A percentile compares a stretch with the other conserved stretches of the same genome.
Evolutionary conservation across 345 rosid species (phyloP).

Genomic region (Salix brachista): DNA sequence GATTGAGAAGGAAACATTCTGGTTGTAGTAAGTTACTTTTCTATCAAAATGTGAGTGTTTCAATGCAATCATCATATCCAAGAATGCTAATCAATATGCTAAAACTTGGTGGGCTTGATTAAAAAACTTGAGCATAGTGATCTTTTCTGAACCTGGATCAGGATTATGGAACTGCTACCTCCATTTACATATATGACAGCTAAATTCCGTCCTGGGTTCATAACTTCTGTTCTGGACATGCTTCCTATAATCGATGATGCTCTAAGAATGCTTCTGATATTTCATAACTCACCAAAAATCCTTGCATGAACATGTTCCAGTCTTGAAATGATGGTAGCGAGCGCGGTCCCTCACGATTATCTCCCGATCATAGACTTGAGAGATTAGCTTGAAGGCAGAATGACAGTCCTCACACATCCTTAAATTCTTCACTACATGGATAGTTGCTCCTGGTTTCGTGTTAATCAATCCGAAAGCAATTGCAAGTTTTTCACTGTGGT

Average conservation of each 20-base stretch:
- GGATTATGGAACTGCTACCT: background rate
- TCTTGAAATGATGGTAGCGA: conserved; percentile 38
- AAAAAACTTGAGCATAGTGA: background rate
- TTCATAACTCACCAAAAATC: conserved; percentile 34
- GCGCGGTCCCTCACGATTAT: conserved; percentile 39
- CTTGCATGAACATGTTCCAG: conserved; percentile 41
- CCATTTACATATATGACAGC: background rate
- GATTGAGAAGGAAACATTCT: background rate
- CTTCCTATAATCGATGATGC: background rate
- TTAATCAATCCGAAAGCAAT: conserved; percentile 40
- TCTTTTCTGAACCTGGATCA: background rate
- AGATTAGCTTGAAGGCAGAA: conserved; percentile 36
- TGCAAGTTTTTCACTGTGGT: conserved; percentile 47
- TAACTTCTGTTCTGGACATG: background rate
- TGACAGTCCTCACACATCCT: conserved; percentile 46
- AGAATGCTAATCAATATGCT: background rate
- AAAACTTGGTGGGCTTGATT: background rate
- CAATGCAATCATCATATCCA: background rate
- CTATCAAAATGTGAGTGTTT: too few relatives aligned
- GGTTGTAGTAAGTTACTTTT: too few relatives aligned
- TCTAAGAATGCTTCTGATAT: background rate
- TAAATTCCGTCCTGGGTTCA: background rate
- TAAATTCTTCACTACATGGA: conserved; percentile 37
- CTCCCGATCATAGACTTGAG: conserved; percentile 31
- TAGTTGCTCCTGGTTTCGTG: conserved; percentile 31